Base-by-base conservation (phyloP, 148 eudicot genomes). In the Gaultheria prostrata region DNA sequence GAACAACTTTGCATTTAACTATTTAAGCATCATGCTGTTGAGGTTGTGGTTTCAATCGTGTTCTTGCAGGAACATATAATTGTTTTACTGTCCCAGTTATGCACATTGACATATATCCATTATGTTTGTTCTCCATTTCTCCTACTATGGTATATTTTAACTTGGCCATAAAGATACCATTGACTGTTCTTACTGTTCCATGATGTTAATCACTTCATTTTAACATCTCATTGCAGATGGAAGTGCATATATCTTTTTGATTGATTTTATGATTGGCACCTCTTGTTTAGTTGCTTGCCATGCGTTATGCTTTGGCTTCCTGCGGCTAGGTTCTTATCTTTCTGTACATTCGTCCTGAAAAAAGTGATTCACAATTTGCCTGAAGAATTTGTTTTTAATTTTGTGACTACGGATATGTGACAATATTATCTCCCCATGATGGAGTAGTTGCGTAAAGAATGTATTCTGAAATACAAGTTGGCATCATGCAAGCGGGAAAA, bases 161-260 rank as follows among this genome's bases (percentile, higher is more conserved):
- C 39, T 77, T 77, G 7, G 33, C 67, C 2, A 4, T 30, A 77
- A 51, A 78, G 17, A 39, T 32, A 35, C 3, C 15, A 32, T 35
- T 15, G 61, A 46, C 0, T 26, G 43, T 56, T 53, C 70, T 79
- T 10, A 10, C 61, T 13, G 69, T 54, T 56, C 33, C 69, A 56
- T 21, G 12, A 57, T 79, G 70, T 51, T 53, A 30, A 28, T 50
- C 26, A 50, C 63, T 77, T 77, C 26, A 77, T 77, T 51, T 77
- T 51, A 30, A 53, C 59, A 30, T 9, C 63, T 51, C 53, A 51
- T 28, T 50, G 43, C 80, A 51, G 49, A 53, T 51, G 45, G 63
- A 77, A 53, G 15, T 15, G 17, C 24, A 53, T 53, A 6, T 77
- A 12, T 28, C 13, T 30, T 77, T 54, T 78, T 78, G 65, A 20